A percentile compares a stretch with the other conserved stretches of the same genome.
These are phyloP conservation scores for Hapsidospora chrysogenum DNA, from an alignment of 495 filamentous ascomycete species.

Conservation along the genomic window DNA sequence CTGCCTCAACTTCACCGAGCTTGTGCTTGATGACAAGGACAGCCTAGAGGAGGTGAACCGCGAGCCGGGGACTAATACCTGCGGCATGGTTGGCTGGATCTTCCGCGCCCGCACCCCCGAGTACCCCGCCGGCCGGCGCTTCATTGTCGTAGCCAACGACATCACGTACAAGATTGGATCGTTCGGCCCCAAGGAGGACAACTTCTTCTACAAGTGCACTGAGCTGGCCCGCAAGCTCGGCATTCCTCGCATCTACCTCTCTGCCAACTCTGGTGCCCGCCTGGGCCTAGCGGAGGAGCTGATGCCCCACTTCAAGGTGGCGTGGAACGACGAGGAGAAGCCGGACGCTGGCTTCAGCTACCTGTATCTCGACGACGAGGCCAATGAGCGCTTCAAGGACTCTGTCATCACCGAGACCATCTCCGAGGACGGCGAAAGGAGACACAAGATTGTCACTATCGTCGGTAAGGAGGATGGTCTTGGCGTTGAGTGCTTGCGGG, in stretches of 20 bases:
- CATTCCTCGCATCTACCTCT: slow-evolving; percentile 92
- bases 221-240: slow-evolving; percentile 84
- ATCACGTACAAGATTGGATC: slow-evolving; percentile 98
- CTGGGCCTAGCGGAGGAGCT: slow-evolving; percentile 94
- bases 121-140: slow-evolving; percentile 80
- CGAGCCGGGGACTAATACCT: slow-evolving; percentile 84
- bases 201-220: slow-evolving; percentile 98
- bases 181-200: slow-evolving; percentile 90
- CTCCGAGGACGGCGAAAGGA: slow-evolving; percentile 70
- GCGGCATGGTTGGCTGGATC: slow-evolving; percentile 98
- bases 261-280: slow-evolving; percentile 98
- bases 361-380: slow-evolving; percentile 80
- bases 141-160: slow-evolving; percentile 95
- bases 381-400: slow-evolving; percentile 78
- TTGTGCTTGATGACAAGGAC: slow-evolving; percentile 86
- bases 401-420: slow-evolving; percentile 83
- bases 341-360: slow-evolving; percentile 95
- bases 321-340: slow-evolving; percentile 75
- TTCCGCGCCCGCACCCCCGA: slow-evolving; percentile 96
- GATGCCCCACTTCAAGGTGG: slow-evolving; percentile 90
- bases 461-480: slow-evolving; percentile 90
- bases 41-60: slow-evolving; percentile 82
- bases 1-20: slow-evolving; percentile 88
- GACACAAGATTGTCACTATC: slow-evolving; percentile 88
- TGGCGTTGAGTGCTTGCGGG: slow-evolving; percentile 92